phyloP scores from a whole-genome alignment of 352 stramenopile species.

The Pythium oligandrum region DNA sequence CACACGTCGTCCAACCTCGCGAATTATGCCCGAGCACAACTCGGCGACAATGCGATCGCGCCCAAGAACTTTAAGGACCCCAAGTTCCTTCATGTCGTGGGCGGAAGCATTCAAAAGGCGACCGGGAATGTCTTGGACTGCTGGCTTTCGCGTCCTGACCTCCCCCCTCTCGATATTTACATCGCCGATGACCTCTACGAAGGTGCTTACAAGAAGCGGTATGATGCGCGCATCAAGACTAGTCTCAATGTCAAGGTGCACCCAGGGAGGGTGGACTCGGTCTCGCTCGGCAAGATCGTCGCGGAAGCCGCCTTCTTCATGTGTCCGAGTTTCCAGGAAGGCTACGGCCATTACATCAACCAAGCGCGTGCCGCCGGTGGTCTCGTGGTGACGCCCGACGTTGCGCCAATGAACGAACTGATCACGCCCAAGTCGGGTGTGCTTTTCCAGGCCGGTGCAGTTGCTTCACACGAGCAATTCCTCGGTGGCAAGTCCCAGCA shows the following conservation, averaged over 20 bases:
- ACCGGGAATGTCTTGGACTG: constrained; percentile 45
- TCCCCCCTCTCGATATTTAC: constrained; percentile 50
- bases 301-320: constrained; percentile 48
- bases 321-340: constrained; percentile 54
- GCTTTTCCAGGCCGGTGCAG: constrained; percentile 26
- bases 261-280: constrained; percentile 24
- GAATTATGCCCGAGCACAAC: constrained; percentile 24
- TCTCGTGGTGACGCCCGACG: constrained; percentile 44
- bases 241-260: constrained; percentile 35
- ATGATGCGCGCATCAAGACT: constrained; percentile 8
- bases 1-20: constrained; percentile 55
- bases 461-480: constrained; percentile 36
- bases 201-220: constrained; percentile 17
- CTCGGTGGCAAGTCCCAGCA: constrained; percentile 42
- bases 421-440: constrained; percentile 37
- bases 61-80: constrained; percentile 37
- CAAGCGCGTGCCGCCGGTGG: constrained; percentile 43
- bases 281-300: constrained; percentile 45
- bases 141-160: constrained; percentile 42
- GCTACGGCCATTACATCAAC: constrained; percentile 74
- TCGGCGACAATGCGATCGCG: constrained; percentile 6
- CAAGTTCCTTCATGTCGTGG: constrained; percentile 45
- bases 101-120: constrained; percentile 51
- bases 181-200: constrained; percentile 39
- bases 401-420: constrained; percentile 64